phyloP scores from a whole-genome alignment of 176 grass and related monocot genomes.

The Aegilops longissima region DNA sequence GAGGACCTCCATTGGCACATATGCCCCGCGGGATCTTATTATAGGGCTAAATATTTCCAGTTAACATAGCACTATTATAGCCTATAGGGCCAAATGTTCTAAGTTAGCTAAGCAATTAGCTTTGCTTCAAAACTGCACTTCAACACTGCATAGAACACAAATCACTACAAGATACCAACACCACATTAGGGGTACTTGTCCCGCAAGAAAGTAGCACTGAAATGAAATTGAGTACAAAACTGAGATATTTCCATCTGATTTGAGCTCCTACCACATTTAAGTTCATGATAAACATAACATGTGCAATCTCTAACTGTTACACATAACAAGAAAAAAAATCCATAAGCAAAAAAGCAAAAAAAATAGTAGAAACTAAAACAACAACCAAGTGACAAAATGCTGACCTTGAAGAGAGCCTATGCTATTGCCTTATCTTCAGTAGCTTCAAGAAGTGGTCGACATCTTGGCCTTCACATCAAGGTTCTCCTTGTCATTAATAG shows the following conservation, averaged over 20 bases:
- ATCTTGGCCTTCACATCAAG: constrained; percentile 70
- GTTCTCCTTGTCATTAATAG: constrained; percentile 62
- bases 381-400: constrained; percentile 44
- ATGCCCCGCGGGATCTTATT: not conserved
- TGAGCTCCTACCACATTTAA: constrained; percentile 39
- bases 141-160: not conserved
- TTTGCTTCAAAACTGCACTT: constrained; percentile 15
- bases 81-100: not conserved
- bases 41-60: not conserved
- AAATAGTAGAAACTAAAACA: constrained; percentile 32
- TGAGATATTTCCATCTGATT: constrained; percentile 42
- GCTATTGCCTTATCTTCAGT: constrained; percentile 20
- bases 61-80: not conserved
- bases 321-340: constrained; percentile 37
- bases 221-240: constrained; percentile 13
- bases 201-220: constrained; percentile 13
- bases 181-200: not conserved
- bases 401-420: constrained; percentile 43
- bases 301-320: constrained; percentile 40
- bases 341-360: not conserved
- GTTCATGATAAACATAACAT: constrained; percentile 39
- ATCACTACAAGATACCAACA: constrained; percentile 11
- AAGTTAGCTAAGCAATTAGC: not conserved
- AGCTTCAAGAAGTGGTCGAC: constrained; percentile 35
- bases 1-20: not conserved